phyloP scores from a whole-genome alignment of 2,329 filamentous ascomycete species.

The Bipolaris gigantea region DNA sequence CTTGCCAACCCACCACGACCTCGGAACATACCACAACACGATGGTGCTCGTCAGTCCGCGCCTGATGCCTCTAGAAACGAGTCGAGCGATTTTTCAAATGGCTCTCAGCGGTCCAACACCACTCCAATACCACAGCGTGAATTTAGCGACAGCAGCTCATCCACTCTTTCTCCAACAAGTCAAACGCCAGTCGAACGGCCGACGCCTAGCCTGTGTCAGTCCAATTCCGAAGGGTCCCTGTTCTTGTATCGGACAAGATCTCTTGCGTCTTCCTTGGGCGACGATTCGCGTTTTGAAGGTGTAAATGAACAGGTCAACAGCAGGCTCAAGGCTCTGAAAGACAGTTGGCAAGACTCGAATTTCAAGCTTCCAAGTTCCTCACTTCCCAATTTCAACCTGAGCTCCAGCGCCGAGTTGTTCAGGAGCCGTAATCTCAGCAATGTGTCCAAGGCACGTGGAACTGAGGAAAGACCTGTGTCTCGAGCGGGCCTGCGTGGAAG shows the following conservation, averaged over 20 bases:
- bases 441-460: slow-evolving; percentile 16
- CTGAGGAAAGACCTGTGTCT: slow-evolving; percentile 15
- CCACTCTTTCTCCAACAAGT: slow-evolving; percentile 14
- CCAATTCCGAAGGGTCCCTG: slow-evolving; percentile 77
- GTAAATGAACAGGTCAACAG: slow-evolving; percentile 85
- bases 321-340: slow-evolving; percentile 84
- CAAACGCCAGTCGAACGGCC: slow-evolving; percentile 22
- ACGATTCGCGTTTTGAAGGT: slow-evolving; percentile 78
- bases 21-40: slow-evolving; percentile 24
- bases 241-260: slow-evolving; percentile 73
- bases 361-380: slow-evolving; percentile 61
- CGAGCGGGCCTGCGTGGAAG: slow-evolving; percentile 25
- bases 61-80: slow-evolving; percentile 10
- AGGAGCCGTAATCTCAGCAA: slow-evolving; percentile 20
- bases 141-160: slow-evolving; percentile 22
- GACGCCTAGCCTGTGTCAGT: slow-evolving; percentile 55
- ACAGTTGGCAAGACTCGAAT: slow-evolving; percentile 82
- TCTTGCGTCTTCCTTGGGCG: slow-evolving; percentile 77
- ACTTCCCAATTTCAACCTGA: slow-evolving; percentile 58
- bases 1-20: slow-evolving; percentile 11
- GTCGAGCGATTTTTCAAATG: slow-evolving; percentile 6
- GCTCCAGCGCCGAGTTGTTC: slow-evolving; percentile 37
- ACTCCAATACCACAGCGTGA: slow-evolving; percentile 22
- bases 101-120: slow-evolving; percentile 18
- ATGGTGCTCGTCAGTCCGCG: slow-evolving; percentile 22